phyloP scores from a whole-genome alignment of 75 land plant species.

The Chamaecyparis obtusa region DNA sequence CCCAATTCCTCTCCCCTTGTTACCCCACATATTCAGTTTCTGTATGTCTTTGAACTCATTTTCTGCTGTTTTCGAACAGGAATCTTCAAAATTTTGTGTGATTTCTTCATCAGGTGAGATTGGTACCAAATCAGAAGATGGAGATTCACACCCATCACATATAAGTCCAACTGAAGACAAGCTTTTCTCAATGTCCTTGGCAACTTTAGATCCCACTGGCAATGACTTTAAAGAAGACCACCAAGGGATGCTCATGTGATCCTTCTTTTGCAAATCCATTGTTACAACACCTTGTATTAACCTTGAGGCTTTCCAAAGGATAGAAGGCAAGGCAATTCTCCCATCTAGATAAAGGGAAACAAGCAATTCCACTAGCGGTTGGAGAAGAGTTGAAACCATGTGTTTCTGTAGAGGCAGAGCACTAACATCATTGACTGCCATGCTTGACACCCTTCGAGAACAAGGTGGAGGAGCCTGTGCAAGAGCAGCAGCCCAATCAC shows the following conservation, averaged over 20 bases:
- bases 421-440: conserved; percentile 59
- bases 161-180: conserved; percentile 37
- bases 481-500: conserved; percentile 88
- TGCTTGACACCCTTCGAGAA: conserved; percentile 77
- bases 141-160: conserved; percentile 5
- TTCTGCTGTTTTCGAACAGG: conserved; percentile 10
- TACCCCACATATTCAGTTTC: conserved; percentile 12
- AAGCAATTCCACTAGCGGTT: conserved; percentile 55
- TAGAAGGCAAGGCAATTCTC: conserved; percentile 57
- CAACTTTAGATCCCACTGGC: conserved; percentile 34
- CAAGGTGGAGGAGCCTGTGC: conserved; percentile 81
- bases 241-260: conserved; percentile 23
- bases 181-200: conserved; percentile 31
- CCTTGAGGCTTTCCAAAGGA: conserved; percentile 42
- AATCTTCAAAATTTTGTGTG: conserved; percentile 9
- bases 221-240: conserved; percentile 28
- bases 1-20: conserved; percentile 36
- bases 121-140: background rate
- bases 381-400: conserved; percentile 64
- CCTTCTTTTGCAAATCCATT: conserved; percentile 31
- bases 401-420: conserved; percentile 60
- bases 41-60: conserved; percentile 3
- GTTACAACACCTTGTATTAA: conserved; percentile 30
- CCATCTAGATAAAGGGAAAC: conserved; percentile 69
- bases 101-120: conserved; percentile 4